These are phyloP conservation scores for Pigoraptor vietnamica DNA, from an alignment of 78 protist species.

Conservation along the genomic window DNA sequence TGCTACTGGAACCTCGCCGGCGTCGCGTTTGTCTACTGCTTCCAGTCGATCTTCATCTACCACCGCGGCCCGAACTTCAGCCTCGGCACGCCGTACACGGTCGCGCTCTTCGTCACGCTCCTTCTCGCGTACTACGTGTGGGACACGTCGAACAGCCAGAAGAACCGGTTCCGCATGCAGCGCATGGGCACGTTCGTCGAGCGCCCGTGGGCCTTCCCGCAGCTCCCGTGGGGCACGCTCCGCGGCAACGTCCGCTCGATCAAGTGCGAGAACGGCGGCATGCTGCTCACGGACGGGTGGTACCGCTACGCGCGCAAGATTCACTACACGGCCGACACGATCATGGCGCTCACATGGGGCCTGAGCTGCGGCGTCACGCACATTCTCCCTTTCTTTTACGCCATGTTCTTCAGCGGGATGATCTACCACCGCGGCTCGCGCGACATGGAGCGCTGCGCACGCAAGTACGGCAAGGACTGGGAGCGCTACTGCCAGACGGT, in stretches of 20 bases:
- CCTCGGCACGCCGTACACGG: background rate
- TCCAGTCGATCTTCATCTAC: conserved; percentile 29
- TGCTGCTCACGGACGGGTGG: conserved; percentile 52
- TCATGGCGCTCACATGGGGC: conserved; percentile 62
- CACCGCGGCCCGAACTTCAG: background rate
- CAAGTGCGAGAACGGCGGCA: conserved; percentile 27
- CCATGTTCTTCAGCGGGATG: conserved; percentile 40
- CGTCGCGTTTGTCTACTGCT: conserved; percentile 66
- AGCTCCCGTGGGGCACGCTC: conserved; percentile 39
- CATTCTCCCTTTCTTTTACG: conserved; percentile 51
- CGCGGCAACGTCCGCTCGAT: conserved; percentile 29
- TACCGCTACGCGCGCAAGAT: conserved; percentile 43
- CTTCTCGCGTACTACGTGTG: conserved; percentile 44
- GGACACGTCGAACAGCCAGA: conserved; percentile 48
- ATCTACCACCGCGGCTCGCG: conserved; percentile 35
- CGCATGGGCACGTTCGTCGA: background rate
- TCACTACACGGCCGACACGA: conserved; percentile 52
- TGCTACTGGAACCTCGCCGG: conserved; percentile 67
- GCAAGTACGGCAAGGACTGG: conserved; percentile 54
- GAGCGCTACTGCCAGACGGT: conserved; percentile 24
- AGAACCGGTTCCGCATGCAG: conserved; percentile 33
- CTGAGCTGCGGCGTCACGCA: conserved; percentile 20
- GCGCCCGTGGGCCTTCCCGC: conserved; percentile 41
- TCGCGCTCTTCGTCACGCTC: background rate
- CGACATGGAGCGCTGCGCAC: conserved; percentile 41